Base-by-base conservation (phyloP, 495 filamentous ascomycete species). In the Mytilinidion resinicola region DNA sequence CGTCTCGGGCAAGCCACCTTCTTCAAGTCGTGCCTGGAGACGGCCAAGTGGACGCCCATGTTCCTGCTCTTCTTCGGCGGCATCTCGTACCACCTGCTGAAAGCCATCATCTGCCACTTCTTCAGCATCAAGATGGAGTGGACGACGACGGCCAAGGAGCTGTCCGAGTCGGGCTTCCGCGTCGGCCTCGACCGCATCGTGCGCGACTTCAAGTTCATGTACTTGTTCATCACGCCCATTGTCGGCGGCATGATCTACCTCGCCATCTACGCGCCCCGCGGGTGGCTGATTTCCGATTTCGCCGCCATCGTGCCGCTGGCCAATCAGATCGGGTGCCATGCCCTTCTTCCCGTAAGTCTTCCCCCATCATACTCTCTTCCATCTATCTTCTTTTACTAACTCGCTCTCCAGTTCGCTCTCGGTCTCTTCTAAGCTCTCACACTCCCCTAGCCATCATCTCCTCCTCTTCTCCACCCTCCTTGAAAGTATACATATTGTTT, bases 111-210 rank as follows among this genome's bases (percentile, higher is more conserved):
- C 43, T 78, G 80, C 14, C 85, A 89, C 72, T 84, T 86, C 77
- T 86, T 87, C 67, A 81, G 84, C 74, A 82, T 88, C 66, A 75
- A 85, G 69, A 87, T 88, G 81, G 81, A 79, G 6, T 89, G 85
- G 85, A 82, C 81, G 9, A 80, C 84, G 4, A 89, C 85, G 0
- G 77, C 82, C 38, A 89, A 88, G 70, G 85, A 88, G 58, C 48
- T 67, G 1, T 60, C 59, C 21, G 67, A 67, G 25, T 66, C 66
- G 30, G 66, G 63, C 33, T 70, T 72, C 62, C 61, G 60, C 33
- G 66, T 68, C 6, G 70, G 65, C 11, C 51, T 73, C 8, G 64
- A 66, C 36, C 62, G 60, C 39, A 73, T 73, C 55, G 66, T 72
- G 0, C 19, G 64, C 33, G 60, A 66, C 33, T 73, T 73, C 63